Conservation (phyloP, 2,329 filamentous ascomycete genomes). For the Rasamsonia emersonii region DNA sequence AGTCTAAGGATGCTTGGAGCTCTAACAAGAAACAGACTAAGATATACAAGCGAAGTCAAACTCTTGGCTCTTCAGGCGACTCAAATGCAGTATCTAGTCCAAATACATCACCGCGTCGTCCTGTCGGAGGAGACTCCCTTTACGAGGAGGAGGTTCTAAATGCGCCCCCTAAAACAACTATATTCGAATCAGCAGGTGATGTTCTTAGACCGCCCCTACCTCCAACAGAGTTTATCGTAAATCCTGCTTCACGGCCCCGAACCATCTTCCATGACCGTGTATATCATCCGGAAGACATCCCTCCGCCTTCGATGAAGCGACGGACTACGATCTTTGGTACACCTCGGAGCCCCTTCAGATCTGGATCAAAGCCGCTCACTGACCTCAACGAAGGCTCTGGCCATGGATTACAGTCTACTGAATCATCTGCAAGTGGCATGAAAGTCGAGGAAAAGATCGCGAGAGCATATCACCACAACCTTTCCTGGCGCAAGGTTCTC, state of each 20-base stretch:
- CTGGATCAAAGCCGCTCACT: constrained; percentile 5
- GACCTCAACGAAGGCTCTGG: constrained; percentile 9
- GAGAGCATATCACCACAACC: constrained; percentile 79
- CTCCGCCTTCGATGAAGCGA: constrained; percentile 52
- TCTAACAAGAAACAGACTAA: constrained; percentile 41
- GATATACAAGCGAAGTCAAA: constrained; percentile 73
- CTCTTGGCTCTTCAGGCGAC: constrained; percentile 38
- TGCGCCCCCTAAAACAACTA: constrained; percentile 79
- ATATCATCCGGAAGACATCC: constrained; percentile 90
- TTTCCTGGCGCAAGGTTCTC: constrained; percentile 94
- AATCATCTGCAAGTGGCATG: constrained; percentile 44
- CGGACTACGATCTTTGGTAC: constrained; percentile 31
- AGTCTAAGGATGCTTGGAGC: constrained; percentile 47
- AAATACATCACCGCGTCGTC: constrained; percentile 12
- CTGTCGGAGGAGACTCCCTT: constrained; percentile 43
- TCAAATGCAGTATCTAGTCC: constrained; percentile 8
- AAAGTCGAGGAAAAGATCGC: constrained; percentile 97
- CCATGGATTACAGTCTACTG: constrained; percentile 7
- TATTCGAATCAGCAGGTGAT: constrained; percentile 92
- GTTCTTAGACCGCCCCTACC: constrained; percentile 85
- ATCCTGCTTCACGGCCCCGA: constrained; percentile 70
- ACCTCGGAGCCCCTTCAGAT: constrained; percentile 12
- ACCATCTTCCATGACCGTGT: constrained; percentile 96
- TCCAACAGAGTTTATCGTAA: constrained; percentile 68
- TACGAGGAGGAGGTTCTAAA: constrained; percentile 44